Conservation (phyloP, 1,139 yeast species). For the Suhomyces guaymorum region DNA sequence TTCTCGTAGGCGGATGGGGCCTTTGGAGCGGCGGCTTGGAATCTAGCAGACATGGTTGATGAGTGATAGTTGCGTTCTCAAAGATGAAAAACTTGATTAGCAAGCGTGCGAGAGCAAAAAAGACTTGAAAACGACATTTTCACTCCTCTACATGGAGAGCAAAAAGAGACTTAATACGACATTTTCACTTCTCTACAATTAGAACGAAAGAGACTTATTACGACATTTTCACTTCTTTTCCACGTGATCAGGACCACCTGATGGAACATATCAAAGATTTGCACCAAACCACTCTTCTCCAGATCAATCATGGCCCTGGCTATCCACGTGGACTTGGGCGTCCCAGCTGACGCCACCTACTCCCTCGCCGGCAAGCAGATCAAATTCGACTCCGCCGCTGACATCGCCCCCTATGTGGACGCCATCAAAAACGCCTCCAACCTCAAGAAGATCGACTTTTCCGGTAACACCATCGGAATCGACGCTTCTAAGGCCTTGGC, state of each 20-base stretch:
- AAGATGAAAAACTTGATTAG: slow-evolving; percentile 4
- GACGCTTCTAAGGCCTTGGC: slow-evolving; percentile 81
- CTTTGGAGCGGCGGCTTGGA: slow-evolving; percentile 17
- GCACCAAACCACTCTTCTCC: not conserved
- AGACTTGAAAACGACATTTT: no score
- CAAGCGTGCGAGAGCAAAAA: slow-evolving; percentile 1
- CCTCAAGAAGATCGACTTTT: slow-evolving; percentile 68
- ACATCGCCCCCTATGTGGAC: slow-evolving; percentile 64
- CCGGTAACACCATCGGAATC: slow-evolving; percentile 93
- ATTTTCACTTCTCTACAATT: no score
- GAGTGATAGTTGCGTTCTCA: not conserved
- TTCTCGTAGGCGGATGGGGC: slow-evolving; percentile 47
- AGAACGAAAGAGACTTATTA: no score
- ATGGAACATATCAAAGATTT: no score
- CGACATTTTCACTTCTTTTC: no score
- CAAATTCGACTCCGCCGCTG: slow-evolving; percentile 72
- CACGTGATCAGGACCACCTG: slow-evolving; percentile 2
- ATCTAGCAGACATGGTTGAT: slow-evolving; percentile 21
- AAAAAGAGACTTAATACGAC: no score
- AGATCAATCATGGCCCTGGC: slow-evolving; percentile 23
- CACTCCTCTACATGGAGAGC: no score
- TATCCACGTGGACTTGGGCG: slow-evolving; percentile 28
- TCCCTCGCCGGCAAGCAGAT: slow-evolving; percentile 77
- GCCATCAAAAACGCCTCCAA: slow-evolving; percentile 44
- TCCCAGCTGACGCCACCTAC: slow-evolving; percentile 35